Evolutionary conservation across 1,284 basidiomycete species (phyloP).

Genomic region (Cryptococcus sp.): DNA sequence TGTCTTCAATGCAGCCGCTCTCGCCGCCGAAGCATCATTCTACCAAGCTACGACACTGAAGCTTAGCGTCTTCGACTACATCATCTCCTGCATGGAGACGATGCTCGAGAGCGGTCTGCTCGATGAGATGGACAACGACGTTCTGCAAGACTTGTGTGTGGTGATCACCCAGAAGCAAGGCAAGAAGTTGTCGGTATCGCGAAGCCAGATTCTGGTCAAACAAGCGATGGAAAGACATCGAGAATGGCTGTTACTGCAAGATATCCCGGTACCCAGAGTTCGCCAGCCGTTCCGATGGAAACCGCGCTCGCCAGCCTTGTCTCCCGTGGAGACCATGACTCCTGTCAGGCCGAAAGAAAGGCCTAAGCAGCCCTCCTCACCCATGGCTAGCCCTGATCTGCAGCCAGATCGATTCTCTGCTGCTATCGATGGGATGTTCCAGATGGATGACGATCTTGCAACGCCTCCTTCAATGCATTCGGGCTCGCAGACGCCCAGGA

Average conservation of each 20-base stretch:
- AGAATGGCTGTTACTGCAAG: slow-evolving; percentile 77
- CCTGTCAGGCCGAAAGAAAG: slow-evolving; percentile 15
- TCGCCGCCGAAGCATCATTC: slow-evolving; percentile 80
- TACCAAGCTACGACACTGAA: slow-evolving; percentile 73
- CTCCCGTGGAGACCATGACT: slow-evolving; percentile 54
- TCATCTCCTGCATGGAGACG: slow-evolving; percentile 81
- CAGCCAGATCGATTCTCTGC: slow-evolving; percentile 25
- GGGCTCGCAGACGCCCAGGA: slow-evolving; percentile 18
- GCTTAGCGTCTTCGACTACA: slow-evolving; percentile 75
- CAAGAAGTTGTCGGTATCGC: slow-evolving; percentile 66
- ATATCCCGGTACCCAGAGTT: slow-evolving; percentile 71
- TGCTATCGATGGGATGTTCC: slow-evolving; percentile 52
- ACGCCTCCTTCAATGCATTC: slow-evolving; percentile 21
- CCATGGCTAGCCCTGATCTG: slow-evolving; percentile 31
- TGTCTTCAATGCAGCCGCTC: slow-evolving; percentile 74
- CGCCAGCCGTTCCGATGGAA: slow-evolving; percentile 52
- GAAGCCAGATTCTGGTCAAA: slow-evolving; percentile 63
- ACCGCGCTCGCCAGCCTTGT: slow-evolving; percentile 58
- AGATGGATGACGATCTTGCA: slow-evolving; percentile 49
- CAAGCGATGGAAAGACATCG: slow-evolving; percentile 66
- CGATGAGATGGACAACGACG: slow-evolving; percentile 65
- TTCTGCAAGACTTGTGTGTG: slow-evolving; percentile 68
- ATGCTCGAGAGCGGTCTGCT: slow-evolving; percentile 80
- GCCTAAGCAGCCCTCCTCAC: slow-evolving; percentile 21
- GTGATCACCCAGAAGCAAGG: slow-evolving; percentile 68